Evolutionary conservation across 78 protist genomes (phyloP), one percentile per base, ranked within the genome.

Genomic region (Polysphondylium violaceum): DNA sequence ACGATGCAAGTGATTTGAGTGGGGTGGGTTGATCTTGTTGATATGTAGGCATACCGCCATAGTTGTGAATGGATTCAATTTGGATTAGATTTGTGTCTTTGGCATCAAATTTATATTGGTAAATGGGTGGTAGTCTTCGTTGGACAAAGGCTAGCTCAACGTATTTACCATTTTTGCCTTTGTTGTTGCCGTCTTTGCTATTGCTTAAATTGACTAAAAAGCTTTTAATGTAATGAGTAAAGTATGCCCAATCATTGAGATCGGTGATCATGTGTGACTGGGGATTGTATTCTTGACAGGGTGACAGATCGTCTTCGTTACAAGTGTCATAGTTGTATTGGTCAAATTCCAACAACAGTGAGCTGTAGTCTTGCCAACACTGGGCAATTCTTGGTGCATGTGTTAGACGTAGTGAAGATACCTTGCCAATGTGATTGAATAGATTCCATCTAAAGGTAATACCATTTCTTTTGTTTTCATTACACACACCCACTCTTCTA

Each of bases 271-370:
- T 53, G 8, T 67, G 58, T 58, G 19, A 16, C 1, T 19, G 16
- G 27, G 81, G 81, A 8, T 23, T 21, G 44, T 60, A 61, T n/a
- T 78, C 33, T 4, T 50, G 16, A 38, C 88, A 78, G 43, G 88
- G 88, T 31, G 88, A 68, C 6, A 78, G 7, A 36, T 78, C 88
- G 60, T 78, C 88, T 38, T 78, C 60, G 8, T 31, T 14, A 6
- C 88, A 78, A 16, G 44, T 38, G 5, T 44, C 51, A 1, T n/a
- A n/a, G 23, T 78, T 61, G 6, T 16, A 78, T 17, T 59, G 33
- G 33, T 78, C 88, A 19, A 21, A 35, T 0, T 43, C 61, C 6
- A 75, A 25, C 8, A 78, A 25, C 21, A 33, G n/a, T 16, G 61
- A 58, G 36, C 44, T 38, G 16, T 61, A 64, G 1, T 78, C 75